Conservation (phyloP, 2,329 filamentous ascomycete species). For the Diaporthe amygdali region DNA sequence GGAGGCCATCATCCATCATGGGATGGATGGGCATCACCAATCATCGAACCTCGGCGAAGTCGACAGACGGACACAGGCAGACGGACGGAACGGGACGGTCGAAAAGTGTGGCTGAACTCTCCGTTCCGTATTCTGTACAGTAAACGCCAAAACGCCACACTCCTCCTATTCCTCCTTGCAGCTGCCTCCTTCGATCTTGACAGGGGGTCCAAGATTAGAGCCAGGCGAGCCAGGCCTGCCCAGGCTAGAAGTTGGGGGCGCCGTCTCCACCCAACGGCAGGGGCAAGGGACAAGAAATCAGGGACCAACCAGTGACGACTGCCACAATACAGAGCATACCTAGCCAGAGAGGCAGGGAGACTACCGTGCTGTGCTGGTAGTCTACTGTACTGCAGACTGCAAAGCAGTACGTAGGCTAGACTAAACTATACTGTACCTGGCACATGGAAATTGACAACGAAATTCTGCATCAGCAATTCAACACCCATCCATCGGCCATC, state of each 20-base stretch:
- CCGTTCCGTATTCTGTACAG: background rate
- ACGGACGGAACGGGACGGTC: constrained; percentile 8
- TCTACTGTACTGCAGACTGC: background rate
- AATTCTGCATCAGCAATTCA: constrained; percentile 14
- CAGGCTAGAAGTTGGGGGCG: background rate
- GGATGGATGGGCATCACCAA: background rate
- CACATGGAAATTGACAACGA: constrained; percentile 5
- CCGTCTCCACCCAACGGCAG: background rate
- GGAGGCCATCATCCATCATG: constrained; percentile 1
- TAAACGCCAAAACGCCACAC: background rate
- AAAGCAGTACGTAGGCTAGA: background rate
- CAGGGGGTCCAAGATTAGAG: constrained; percentile 5
- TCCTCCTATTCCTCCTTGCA: background rate
- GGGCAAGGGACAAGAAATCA: background rate
- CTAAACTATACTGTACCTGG: background rate
- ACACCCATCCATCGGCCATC: background rate
- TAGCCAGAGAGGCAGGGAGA: too few relatives aligned
- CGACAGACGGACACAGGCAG: background rate
- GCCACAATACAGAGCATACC: background rate
- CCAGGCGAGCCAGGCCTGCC: too few relatives aligned
- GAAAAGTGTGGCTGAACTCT: constrained; percentile 8
- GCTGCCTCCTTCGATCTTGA: background rate
- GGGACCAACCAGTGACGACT: background rate
- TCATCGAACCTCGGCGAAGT: constrained; percentile 24
- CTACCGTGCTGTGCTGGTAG: background rate